These are phyloP conservation scores for Pyropia haitanensis DNA, from an alignment of 23 red algal species.

Conservation along the genomic window DNA sequence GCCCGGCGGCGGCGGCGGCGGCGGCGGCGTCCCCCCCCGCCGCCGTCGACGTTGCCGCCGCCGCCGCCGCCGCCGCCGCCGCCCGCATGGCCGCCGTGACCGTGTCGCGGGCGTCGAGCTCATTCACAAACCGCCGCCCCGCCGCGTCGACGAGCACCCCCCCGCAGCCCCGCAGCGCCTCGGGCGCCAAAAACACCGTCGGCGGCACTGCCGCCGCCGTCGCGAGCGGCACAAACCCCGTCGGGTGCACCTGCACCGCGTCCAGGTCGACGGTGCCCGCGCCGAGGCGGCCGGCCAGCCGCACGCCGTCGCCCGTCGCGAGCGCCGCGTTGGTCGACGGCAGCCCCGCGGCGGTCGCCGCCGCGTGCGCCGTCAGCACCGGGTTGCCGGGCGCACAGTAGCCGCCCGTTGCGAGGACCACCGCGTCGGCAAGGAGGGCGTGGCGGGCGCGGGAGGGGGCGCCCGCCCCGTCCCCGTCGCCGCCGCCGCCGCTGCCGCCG, in stretches of 20 bases:
- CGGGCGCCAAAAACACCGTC: constrained; percentile 2
- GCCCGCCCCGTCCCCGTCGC: no score
- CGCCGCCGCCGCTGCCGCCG: no score
- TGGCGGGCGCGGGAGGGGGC: no score
- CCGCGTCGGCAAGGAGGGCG: not conserved
- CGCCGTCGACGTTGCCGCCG: not conserved
- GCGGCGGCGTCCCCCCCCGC: no score
- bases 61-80: not conserved
- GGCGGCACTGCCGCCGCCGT: not conserved
- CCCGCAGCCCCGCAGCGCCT: not conserved
- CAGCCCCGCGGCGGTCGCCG: not conserved
- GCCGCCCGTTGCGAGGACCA: not conserved
- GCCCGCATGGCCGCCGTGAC: not conserved
- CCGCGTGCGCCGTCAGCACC: not conserved
- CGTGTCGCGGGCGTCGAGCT: not conserved
- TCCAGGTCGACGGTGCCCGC: not conserved
- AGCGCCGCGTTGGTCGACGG: not conserved
- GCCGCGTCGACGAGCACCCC: not conserved
- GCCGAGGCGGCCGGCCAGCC: not conserved
- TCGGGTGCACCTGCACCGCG: constrained; percentile 1
- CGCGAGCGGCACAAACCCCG: not conserved
- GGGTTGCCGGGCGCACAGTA: not conserved
- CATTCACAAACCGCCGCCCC: constrained; percentile 1
- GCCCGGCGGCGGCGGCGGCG: no score
- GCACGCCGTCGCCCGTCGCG: not conserved